Conservation (phyloP, 768 basidiomycete species). For the Mycena maculata region DNA sequence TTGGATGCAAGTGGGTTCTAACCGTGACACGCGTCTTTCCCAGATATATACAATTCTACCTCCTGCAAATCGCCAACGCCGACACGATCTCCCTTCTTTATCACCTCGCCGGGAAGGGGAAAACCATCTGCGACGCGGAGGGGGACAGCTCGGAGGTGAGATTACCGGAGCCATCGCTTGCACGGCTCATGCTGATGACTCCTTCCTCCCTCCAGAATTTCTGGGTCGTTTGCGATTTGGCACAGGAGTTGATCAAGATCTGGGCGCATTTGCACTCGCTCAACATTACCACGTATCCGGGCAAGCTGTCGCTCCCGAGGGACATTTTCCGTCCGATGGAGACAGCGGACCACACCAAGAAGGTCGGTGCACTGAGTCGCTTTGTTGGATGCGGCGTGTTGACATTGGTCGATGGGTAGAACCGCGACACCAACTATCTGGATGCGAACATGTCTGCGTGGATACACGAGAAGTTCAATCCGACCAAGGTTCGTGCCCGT, state of each 20-base stretch:
- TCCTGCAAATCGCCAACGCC: conserved; percentile 78
- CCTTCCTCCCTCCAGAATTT: conserved; percentile 74
- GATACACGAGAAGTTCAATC: conserved; percentile 62
- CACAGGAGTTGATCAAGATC: conserved; percentile 85
- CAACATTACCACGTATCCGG: conserved; percentile 83
- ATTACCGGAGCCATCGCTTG: background rate
- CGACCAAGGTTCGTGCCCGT: conserved; percentile 45
- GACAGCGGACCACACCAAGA: conserved; percentile 70
- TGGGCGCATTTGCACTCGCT: conserved; percentile 76
- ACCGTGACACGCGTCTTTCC: background rate
- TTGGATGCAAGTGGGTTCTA: background rate
- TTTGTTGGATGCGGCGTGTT: background rate
- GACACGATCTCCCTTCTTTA: conserved; percentile 90
- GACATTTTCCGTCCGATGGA: conserved; percentile 86
- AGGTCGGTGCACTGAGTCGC: conserved; percentile 54
- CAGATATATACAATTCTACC: conserved; percentile 92
- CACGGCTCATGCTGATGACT: conserved; percentile 3
- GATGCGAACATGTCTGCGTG: conserved; percentile 68
- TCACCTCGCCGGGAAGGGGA: conserved; percentile 82
- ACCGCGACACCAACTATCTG: conserved; percentile 75
- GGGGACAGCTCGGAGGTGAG: conserved; percentile 76
- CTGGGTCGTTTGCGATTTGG: conserved; percentile 88
- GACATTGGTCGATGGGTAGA: conserved; percentile 53
- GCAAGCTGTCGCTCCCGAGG: conserved; percentile 79
- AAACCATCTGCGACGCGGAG: conserved; percentile 87